Base-by-base conservation (phyloP, 108 stramenopile genomes). In the Mediolabrus comicus region DNA sequence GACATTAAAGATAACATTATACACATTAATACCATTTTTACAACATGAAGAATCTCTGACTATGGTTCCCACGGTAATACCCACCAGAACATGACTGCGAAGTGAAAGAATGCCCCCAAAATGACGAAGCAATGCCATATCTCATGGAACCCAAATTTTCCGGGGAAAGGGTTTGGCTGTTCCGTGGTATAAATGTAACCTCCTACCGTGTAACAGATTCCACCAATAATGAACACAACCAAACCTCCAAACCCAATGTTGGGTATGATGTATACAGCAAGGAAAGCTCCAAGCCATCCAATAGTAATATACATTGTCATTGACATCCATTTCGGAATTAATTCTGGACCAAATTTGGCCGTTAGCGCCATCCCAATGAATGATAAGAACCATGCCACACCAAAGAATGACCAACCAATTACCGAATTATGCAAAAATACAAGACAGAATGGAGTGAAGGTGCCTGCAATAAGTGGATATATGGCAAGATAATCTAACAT, bases 281-380 rank as follows among this genome's bases (percentile, higher is more conserved):
- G 67, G 30, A 82, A 79, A 2, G 78, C 90, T 6, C 90, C 90
- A 14, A 92, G 52, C 90, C 90, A 92, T 32, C 90, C 90, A 54
- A 92, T 60, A n/a, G 90, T 92, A 34, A 92, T 78, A 55, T 92
- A 92, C 76, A 85, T 77, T 55, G 90, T 92, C 86, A 86, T 88
- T 36, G 78, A 75, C 58, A 86, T 36, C 90, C 90, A 92, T 69
- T 87, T 89, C 26, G 87, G 91, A 24, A 87, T 71, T 32, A 79
- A 72, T 49, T 75, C 65, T 34, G 78, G 80, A 0, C 79, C 73
- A 29, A 76, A 69, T 25, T 5, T 61, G 7, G 73, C 70, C 0
- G 86, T 87, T n/a, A 84, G n/a, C 12, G 69, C 33, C 87, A 92
- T 92, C 22, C 87, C 86, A 8, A 71, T 19, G 24, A 86, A 29